Percentiles rank a stretch among this genome's conserved stretches.
phyloP scores from a whole-genome alignment of 2,329 filamentous ascomycete genomes.

The Diaporthe vaccinii region DNA sequence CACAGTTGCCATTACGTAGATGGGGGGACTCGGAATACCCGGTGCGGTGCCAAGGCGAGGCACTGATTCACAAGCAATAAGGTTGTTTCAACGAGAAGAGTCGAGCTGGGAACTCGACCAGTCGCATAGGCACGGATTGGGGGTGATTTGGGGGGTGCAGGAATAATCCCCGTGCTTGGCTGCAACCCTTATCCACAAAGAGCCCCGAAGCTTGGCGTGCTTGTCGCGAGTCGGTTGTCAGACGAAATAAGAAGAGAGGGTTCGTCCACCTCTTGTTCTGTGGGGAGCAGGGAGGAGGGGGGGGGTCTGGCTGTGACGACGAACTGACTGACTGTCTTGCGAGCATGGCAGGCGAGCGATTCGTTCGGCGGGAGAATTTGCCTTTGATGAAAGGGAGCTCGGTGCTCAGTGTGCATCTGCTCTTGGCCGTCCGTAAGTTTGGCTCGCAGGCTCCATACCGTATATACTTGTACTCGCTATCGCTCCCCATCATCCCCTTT shows the following conservation, averaged over 20 bases:
- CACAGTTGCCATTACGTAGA: background rate
- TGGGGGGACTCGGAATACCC: background rate
- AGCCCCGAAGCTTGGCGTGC: constrained; percentile 31
- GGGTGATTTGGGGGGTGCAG: background rate
- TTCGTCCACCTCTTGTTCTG: constrained; percentile 1
- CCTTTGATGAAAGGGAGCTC: constrained; percentile 23
- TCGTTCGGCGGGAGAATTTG: constrained; percentile 10
- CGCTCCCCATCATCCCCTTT: constrained; percentile 11
- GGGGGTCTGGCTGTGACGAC: background rate
- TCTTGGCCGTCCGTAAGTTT: background rate
- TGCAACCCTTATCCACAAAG: constrained; percentile 17
- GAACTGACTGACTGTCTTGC: background rate
- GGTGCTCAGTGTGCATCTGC: background rate
- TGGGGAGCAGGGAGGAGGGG: background rate
- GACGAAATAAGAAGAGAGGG: background rate
- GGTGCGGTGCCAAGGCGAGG: constrained; percentile 17
- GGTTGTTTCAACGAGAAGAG: constrained; percentile 28
- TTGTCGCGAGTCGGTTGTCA: constrained; percentile 12
- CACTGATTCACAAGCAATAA: constrained; percentile 24
- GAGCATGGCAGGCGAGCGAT: constrained; percentile 9
- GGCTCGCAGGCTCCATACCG: background rate
- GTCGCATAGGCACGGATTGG: constrained; percentile 9
- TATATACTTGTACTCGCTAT: background rate
- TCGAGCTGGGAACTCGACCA: background rate
- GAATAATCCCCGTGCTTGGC: constrained; percentile 21